These are phyloP conservation scores for Trichoderma sp. DNA, from an alignment of 2,329 filamentous ascomycete genomes.

Conservation along the genomic window DNA sequence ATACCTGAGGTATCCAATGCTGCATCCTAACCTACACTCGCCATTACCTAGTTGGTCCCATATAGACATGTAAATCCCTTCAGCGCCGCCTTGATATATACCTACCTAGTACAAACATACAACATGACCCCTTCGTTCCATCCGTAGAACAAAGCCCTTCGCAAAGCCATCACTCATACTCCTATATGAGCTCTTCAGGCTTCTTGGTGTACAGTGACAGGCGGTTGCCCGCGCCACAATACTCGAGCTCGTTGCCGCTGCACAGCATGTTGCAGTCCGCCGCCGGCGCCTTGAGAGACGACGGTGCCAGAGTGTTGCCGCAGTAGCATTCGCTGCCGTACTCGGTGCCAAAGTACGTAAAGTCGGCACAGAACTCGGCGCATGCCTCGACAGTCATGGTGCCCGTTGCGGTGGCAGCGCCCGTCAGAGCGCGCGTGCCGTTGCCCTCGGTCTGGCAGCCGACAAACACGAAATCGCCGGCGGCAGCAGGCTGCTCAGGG, in stretches of 20 bases:
- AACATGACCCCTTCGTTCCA: not conserved
- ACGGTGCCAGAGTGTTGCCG: constrained; percentile 37
- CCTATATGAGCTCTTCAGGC: not conserved
- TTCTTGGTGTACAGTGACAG: constrained; percentile 42
- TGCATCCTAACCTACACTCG: not conserved
- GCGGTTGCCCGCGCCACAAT: constrained; percentile 46
- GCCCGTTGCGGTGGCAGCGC: constrained; percentile 32
- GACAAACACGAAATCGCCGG: constrained; percentile 40
- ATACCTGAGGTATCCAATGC: not conserved
- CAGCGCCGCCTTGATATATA: constrained; percentile 6
- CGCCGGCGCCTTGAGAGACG: constrained; percentile 36
- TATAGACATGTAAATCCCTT: constrained; percentile 10
- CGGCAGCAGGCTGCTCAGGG: constrained; percentile 40
- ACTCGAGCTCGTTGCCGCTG: constrained; percentile 42
- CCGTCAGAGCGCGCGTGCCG: constrained; percentile 40
- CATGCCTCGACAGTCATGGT: constrained; percentile 42
- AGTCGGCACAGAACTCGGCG: constrained; percentile 39
- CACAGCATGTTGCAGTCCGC: constrained; percentile 48
- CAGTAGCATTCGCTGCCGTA: constrained; percentile 46
- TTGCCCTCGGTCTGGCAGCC: constrained; percentile 46
- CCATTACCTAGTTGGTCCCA: constrained; percentile 10
- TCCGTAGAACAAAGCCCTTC: not conserved
- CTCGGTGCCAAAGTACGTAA: constrained; percentile 43
- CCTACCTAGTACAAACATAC: constrained; percentile 5
- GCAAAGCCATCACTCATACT: not conserved